These are phyloP conservation scores for Backusella australiensis DNA, from an alignment of 192 early-diverging fungal species.

Conservation along the genomic window DNA sequence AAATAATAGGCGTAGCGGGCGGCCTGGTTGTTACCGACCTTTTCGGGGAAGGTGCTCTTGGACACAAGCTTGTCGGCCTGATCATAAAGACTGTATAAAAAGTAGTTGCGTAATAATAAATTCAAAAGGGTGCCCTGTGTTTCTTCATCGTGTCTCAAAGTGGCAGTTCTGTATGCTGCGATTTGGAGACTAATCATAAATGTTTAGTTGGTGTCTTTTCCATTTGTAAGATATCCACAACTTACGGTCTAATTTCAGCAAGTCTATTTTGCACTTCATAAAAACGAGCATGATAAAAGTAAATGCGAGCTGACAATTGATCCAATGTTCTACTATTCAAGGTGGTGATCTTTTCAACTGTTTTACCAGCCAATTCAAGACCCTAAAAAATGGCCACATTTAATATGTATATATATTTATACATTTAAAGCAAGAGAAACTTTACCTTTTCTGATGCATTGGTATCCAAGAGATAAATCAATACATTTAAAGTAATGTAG, in stretches of 20 bases:
- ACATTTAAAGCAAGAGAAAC: not conserved
- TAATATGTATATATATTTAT: too few relatives aligned
- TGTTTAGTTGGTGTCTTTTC: not conserved
- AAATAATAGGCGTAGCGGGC: slow-evolving; percentile 97
- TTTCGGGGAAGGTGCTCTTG: slow-evolving; percentile 88
- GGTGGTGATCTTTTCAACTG: slow-evolving; percentile 60
- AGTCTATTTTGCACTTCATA: slow-evolving; percentile 74
- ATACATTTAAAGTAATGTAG: slow-evolving; percentile 78
- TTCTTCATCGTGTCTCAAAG: slow-evolving; percentile 88
- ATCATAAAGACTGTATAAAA: slow-evolving; percentile 94
- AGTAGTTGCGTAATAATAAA: slow-evolving; percentile 87
- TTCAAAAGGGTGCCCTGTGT: slow-evolving; percentile 91
- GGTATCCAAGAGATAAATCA: slow-evolving; percentile 83
- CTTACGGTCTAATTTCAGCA: slow-evolving; percentile 74
- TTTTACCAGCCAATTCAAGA: slow-evolving; percentile 58
- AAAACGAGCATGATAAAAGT: slow-evolving; percentile 93
- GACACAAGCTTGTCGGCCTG: slow-evolving; percentile 96
- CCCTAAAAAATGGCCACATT: slow-evolving; percentile 46
- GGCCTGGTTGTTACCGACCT: slow-evolving; percentile 89
- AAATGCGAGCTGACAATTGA: slow-evolving; percentile 83
- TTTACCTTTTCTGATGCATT: slow-evolving; percentile 65
- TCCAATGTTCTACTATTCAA: slow-evolving; percentile 91
- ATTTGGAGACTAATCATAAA: slow-evolving; percentile 57
- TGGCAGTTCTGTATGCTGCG: slow-evolving; percentile 86
- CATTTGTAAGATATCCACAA: not conserved